A percentile compares a stretch with the other conserved stretches of the same genome.
These are phyloP conservation scores for Oryza punctata DNA, from an alignment of 176 grass and related monocot genomes.

Conservation along the genomic window DNA sequence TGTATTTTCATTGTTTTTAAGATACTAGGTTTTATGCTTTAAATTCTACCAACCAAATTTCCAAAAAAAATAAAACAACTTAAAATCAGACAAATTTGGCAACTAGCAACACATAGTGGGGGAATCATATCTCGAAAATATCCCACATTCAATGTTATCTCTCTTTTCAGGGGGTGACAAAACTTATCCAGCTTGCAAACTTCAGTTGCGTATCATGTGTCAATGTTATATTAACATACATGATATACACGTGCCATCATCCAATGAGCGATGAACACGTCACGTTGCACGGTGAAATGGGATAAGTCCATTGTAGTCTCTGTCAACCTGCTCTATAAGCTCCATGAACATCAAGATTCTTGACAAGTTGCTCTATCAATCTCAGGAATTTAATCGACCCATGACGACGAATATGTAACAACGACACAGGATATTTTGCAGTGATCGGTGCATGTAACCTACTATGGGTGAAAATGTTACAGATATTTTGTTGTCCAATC, in stretches of 20 bases:
- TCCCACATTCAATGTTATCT: background rate
- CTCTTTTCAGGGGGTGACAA: background rate
- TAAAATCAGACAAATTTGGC: too few species aligned
- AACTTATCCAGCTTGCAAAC: background rate
- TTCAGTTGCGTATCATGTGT: background rate
- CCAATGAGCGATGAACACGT: background rate
- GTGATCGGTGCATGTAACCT: background rate
- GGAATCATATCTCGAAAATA: background rate
- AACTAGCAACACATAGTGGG: too few species aligned
- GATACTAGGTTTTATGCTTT: too few species aligned
- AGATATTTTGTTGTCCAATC: background rate
- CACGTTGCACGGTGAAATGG: background rate
- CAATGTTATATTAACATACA: background rate
- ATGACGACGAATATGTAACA: slow-evolving; percentile 19
- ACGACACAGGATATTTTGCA: slow-evolving; percentile 21
- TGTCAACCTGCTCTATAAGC: background rate
- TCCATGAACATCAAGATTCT: background rate
- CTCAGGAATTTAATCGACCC: background rate
- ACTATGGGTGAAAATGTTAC: background rate
- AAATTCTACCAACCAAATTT: too few species aligned
- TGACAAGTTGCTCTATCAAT: background rate
- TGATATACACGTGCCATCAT: background rate
- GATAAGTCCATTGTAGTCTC: background rate
- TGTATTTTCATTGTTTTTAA: too few species aligned
- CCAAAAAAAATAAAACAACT: too few species aligned